Percentiles rank a stretch among this genome's conserved stretches.
These are phyloP conservation scores for Arthroderma sp. DNA, from an alignment of 2,329 filamentous ascomycete genomes.

Conservation along the genomic window DNA sequence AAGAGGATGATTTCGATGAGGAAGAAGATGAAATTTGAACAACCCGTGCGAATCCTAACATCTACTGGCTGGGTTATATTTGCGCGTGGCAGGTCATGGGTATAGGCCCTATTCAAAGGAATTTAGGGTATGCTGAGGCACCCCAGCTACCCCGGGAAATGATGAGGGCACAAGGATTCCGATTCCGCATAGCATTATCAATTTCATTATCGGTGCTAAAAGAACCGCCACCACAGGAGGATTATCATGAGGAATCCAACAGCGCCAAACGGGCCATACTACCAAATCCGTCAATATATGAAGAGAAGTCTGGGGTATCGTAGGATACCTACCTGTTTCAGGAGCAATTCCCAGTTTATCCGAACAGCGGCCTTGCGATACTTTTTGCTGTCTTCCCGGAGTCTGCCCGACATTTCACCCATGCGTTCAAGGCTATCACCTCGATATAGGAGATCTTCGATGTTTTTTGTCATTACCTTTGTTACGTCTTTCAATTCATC, in stretches of 20 bases:
- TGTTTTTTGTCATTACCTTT: slow-evolving; percentile 99
- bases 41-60: too few species aligned
- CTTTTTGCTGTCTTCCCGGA: slow-evolving; percentile 88
- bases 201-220: slow-evolving; percentile 36
- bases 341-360: slow-evolving; percentile 93
- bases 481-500: slow-evolving; percentile 96
- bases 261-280: slow-evolving; percentile 79
- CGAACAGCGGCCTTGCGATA: slow-evolving; percentile 83
- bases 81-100: too few species aligned
- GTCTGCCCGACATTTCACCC: slow-evolving; percentile 79
- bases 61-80: too few species aligned
- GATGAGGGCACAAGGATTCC: too few species aligned
- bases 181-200: background rate
- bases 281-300: slow-evolving; percentile 3
- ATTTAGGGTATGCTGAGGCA: too few species aligned
- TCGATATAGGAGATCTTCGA: slow-evolving; percentile 89
- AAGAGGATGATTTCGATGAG: slow-evolving; percentile 92
- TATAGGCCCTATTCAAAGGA: too few species aligned
- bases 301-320: too few species aligned
- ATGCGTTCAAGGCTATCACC: slow-evolving; percentile 92
- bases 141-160: too few species aligned
- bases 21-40: slow-evolving; percentile 78
- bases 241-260: slow-evolving; percentile 71
- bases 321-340: slow-evolving; percentile 57
- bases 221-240: slow-evolving; percentile 88